A percentile compares a stretch with the other conserved stretches of the same genome.
Conservation (phyloP, 2,329 filamentous ascomycete species). For the Fusarium anthophilum region DNA sequence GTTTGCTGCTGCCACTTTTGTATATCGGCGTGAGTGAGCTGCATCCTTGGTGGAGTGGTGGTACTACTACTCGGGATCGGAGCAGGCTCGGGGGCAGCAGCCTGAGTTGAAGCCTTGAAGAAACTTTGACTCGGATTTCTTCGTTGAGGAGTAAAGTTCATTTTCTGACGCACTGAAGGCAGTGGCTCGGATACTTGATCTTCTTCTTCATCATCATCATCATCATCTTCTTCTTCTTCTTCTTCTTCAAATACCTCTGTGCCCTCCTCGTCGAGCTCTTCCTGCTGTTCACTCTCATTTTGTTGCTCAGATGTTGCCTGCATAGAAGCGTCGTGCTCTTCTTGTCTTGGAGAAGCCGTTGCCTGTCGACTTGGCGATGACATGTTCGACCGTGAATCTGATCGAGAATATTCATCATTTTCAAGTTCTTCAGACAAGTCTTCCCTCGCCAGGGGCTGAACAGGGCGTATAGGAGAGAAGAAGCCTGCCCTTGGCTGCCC, state of each 20-base stretch:
- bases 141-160: slow-evolving; percentile 58
- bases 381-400: slow-evolving; percentile 44
- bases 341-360: not conserved
- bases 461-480: slow-evolving; percentile 48
- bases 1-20: slow-evolving; percentile 54
- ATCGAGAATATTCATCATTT: slow-evolving; percentile 46
- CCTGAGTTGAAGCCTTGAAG: slow-evolving; percentile 48
- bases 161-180: slow-evolving; percentile 56
- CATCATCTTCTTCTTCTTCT: slow-evolving; percentile 43
- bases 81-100: not conserved
- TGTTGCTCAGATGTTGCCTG: slow-evolving; percentile 7
- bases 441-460: slow-evolving; percentile 1
- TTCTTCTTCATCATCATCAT: slow-evolving; percentile 45
- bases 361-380: slow-evolving; percentile 46
- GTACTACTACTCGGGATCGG: slow-evolving; percentile 25
- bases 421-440: slow-evolving; percentile 28
- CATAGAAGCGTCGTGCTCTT: slow-evolving; percentile 1
- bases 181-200: slow-evolving; percentile 28
- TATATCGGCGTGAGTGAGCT: slow-evolving; percentile 54
- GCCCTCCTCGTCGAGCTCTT: slow-evolving; percentile 38
- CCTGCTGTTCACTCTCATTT: slow-evolving; percentile 6
- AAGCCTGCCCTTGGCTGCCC: slow-evolving; percentile 46
- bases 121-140: slow-evolving; percentile 50
- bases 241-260: slow-evolving; percentile 43
- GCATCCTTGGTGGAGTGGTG: slow-evolving; percentile 52